Base-by-base conservation (phyloP, 78 protist genomes). In the Pigoraptor vietnamica region DNA sequence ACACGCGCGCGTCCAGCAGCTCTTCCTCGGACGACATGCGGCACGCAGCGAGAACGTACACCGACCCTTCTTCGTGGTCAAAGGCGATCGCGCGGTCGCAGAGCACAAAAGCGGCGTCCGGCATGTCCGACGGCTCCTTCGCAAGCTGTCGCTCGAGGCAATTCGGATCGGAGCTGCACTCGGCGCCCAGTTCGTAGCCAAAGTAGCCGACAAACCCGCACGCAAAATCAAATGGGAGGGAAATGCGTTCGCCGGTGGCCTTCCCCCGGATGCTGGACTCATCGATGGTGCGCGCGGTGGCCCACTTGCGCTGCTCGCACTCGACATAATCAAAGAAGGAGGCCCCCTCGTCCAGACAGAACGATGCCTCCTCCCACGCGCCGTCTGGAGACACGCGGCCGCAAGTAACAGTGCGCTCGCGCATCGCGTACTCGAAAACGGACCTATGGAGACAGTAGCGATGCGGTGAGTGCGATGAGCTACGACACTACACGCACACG, bases 131-230 rank as follows among this genome's bases (percentile, higher is more conserved):
- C 40, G 34, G 24, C n/a, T 91, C 48, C 67, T 48, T 48, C 29
- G 67, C 67, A 14, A 48, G 67, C 29, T 48, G 67, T 48, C 67
- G 67, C 29, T 6, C 6, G 67, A 6, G 67, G 21, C 89, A 40
- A 37, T 34, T 36, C 39, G 21, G 33, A 10, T 39, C 87, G 37
- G 88, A 34, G 6, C 34, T 40, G 25, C 48, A 35, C 34, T 94
- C 93, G 24, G n/a, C 79, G 39, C 37, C 14, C 32, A 93, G 35
- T 88, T 96, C 95, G 81, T 96, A 96, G 32, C 96, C 95, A 84
- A 96, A 1, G 83, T 93, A 94, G 40, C 97, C 97, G n/a, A 96
- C 94, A 37, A 39, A 90, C 2, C 97, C 97, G 40, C 97, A 91
- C 86, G 90, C 37, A 96, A 92, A 48, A 48, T 48, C 67, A 48